Evolutionary conservation across 257 asterid genomes (phyloP).

Genomic region (Solanum peruvianum): DNA sequence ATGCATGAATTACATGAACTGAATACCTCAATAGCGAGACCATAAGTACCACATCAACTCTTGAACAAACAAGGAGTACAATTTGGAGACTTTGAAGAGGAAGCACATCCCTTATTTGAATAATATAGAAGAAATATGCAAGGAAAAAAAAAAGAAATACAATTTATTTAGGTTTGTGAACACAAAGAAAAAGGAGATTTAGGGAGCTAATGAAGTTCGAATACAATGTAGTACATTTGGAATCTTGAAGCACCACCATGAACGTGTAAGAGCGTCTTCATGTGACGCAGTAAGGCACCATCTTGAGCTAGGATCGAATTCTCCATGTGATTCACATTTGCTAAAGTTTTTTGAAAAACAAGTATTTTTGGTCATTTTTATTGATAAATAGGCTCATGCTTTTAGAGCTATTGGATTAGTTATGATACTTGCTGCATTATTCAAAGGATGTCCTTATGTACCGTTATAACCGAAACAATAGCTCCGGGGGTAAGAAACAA

Average conservation of each 20-base stretch:
- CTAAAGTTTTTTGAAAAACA: neutral
- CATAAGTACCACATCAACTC: neutral
- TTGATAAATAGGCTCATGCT: neutral
- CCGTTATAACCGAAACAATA: too few relatives aligned
- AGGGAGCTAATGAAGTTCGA: neutral
- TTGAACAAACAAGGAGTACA: neutral
- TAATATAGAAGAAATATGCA: neutral
- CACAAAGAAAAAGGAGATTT: neutral
- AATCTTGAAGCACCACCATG: neutral
- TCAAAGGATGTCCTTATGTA: neutral
- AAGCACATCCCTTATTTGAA: neutral
- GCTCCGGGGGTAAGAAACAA: too few relatives aligned
- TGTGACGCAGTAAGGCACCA: neutral
- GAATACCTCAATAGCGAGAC: neutral
- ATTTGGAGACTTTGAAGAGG: neutral
- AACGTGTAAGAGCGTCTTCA: neutral
- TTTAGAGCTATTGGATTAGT: neutral
- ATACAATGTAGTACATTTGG: neutral
- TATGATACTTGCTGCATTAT: neutral
- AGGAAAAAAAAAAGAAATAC: neutral
- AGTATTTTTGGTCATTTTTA: neutral
- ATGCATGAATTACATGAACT: neutral
- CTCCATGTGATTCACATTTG: neutral
- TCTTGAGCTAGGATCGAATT: neutral
- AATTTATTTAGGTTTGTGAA: neutral